Percentiles rank a stretch among this genome's conserved stretches.
These are phyloP conservation scores for Phytopythium litorale DNA, from an alignment of 352 stramenopile genomes.

Conservation along the genomic window DNA sequence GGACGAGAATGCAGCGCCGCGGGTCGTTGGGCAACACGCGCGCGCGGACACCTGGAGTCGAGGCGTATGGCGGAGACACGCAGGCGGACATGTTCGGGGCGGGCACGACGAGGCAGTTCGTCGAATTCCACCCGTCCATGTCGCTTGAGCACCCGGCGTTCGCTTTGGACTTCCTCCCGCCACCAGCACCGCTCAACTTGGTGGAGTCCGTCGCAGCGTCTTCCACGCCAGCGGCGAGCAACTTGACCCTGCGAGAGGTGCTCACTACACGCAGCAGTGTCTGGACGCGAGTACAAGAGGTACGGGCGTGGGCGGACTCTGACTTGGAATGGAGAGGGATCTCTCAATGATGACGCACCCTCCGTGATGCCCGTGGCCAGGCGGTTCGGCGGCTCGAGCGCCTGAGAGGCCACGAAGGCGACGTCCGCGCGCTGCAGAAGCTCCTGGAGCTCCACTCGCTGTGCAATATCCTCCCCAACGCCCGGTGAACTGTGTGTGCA, in stretches of 20 bases:
- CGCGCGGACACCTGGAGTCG: background rate
- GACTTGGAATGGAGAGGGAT: background rate
- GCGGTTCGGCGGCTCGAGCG: slow-evolving; percentile 25
- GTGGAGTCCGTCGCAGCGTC: background rate
- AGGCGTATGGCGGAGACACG: background rate
- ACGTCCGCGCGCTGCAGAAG: slow-evolving; percentile 33
- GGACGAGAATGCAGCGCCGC: background rate
- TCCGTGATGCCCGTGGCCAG: slow-evolving; percentile 10
- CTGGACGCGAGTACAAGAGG: slow-evolving; percentile 34
- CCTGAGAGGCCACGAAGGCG: slow-evolving; percentile 26
- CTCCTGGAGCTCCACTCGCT: slow-evolving; percentile 55
- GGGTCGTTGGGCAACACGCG: background rate
- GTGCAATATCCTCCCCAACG: slow-evolving; percentile 60
- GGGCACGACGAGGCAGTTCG: slow-evolving; percentile 14
- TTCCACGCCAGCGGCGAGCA: background rate
- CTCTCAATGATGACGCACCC: background rate
- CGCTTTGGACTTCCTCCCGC: slow-evolving; percentile 21
- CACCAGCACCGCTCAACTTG: slow-evolving; percentile 4
- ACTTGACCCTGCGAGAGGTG: slow-evolving; percentile 17
- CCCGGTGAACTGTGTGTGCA: background rate
- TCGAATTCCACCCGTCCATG: slow-evolving; percentile 74
- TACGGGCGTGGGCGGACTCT: background rate
- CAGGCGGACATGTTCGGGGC: background rate
- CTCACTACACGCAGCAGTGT: slow-evolving; percentile 20
- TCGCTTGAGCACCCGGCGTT: slow-evolving; percentile 42